Evolutionary conservation across 352 stramenopile species (phyloP), one percentile per base, ranked within the genome.

Genomic region (Plasmopara viticola): DNA sequence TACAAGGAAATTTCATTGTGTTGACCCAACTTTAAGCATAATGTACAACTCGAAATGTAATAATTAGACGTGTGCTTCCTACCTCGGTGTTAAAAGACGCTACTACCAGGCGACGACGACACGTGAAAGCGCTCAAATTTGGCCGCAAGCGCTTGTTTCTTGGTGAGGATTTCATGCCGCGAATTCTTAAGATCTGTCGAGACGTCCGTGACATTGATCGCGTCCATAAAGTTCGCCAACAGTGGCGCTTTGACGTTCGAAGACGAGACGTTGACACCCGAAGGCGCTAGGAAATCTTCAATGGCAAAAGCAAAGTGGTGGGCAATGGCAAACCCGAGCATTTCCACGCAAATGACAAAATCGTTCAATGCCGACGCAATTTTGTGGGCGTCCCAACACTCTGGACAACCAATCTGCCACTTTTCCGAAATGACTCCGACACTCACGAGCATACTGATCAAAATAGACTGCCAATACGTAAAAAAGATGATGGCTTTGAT

Each of bases 401-500:
- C 62, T 9, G 81, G 81, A 48, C 82, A 94, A 5, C 84, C 79
- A 31, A 94, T 95, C 48, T 81, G 67, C 79, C 78, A 94, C 51
- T 83, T 76, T 18, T 84, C 85, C 40, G 72, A 87, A 61, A 97
- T 96, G 37, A 89, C 65, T 2, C 87, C 89, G 37, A 94, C 59
- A 42, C 85, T 87, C 56, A 95, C 86, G 43, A 97, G 60, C 48
- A 91, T 68, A 41, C 77, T 88, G 66, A 97, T 96, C 61, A 95
- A 71, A 42, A 97, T 67, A 28, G 77, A 90, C 74, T 97, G 91
- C 91, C 91, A 97, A 69, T 94, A 98, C 20, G 87, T 96, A 56
- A 97, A 96, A 68, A 97, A 97, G 35, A 98, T 95, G 50, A 98
- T 94, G 5, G 81, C 84, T 58, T 97, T 98, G 61, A 98, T 96